Base-by-base conservation (phyloP, 352 stramenopile genomes). In the Phytopythium oedochilum region DNA sequence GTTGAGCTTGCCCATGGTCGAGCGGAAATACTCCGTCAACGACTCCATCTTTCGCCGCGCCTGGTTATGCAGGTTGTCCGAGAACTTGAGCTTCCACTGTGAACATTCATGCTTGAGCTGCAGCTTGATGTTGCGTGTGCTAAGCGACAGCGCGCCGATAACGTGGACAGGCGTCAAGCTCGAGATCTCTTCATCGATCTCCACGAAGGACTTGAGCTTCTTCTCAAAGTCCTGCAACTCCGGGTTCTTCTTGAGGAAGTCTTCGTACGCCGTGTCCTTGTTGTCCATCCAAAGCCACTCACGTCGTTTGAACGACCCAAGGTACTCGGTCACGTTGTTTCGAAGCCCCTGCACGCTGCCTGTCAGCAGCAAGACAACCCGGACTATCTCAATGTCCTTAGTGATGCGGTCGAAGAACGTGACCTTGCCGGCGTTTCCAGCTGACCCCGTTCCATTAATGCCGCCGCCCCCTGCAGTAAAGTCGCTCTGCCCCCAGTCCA, bases 371-470 rank as follows among this genome's bases (percentile, higher is more conserved):
- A 99, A 58, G 5, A 97, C 96, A 14, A 99, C 96, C 26, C 96
- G 94, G 1, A 99, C 97, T 45, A 99, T 98, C 70, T 99, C 96
- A 66, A 99, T 98, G 64, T 99, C 97, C 55, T 98, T 98, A 0
- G 96, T 98, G 49, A 99, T 99, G 0, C 95, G 88, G 54, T 98
- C 96, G 61, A 99, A 99, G 64, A 99, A 99, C 14, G 95, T 98
- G 7, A 78, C 56, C 42, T 89, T 90, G 1, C 63, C 62, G 20
- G 68, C 71, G 25, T 66, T 79, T 31, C 23, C n/a, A n/a, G 35
- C 35, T 7, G 28, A 28, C 11, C n/a, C 28, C 18, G 28, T 28
- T 25, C 29, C 46, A 10, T 53, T 53, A 29, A 36, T 18, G 1
- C 52, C 49, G 31, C 56, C 56, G 31, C 52, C 60, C 17, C 17